phyloP scores from a whole-genome alignment of 495 filamentous ascomycete genomes.

The Pseudomonodictys pantanalensis region DNA sequence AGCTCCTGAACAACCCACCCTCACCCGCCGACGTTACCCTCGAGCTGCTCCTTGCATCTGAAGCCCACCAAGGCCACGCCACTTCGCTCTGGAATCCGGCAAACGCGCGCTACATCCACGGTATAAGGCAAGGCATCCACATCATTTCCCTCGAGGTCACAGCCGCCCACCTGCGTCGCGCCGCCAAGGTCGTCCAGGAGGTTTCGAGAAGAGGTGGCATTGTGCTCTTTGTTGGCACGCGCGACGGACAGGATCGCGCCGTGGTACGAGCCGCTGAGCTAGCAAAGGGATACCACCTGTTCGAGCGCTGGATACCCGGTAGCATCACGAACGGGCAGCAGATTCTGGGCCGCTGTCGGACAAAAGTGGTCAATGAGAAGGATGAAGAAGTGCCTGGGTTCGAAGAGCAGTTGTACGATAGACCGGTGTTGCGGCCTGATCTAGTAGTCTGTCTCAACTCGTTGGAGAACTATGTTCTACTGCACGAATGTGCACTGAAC shows the following conservation, averaged over 20 bases:
- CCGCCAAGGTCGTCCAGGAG: conserved; percentile 82
- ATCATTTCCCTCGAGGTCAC: conserved; percentile 89
- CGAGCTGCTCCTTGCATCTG: conserved; percentile 85
- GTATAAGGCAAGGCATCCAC: conserved; percentile 84
- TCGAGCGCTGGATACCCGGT: conserved; percentile 90
- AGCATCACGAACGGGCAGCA: conserved; percentile 89
- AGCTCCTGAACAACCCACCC: conserved; percentile 68
- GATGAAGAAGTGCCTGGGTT: conserved; percentile 65
- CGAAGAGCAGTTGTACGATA: conserved; percentile 59
- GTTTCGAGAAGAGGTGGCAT: conserved; percentile 79
- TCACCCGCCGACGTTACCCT: conserved; percentile 76
- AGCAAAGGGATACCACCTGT: conserved; percentile 79
- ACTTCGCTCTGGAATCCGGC: conserved; percentile 93
- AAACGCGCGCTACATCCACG: conserved; percentile 93
- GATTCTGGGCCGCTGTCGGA: conserved; percentile 65
- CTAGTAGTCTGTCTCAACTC: conserved; percentile 91
- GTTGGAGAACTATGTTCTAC: conserved; percentile 79
- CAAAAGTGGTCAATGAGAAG: conserved; percentile 67
- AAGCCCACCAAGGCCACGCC: conserved; percentile 87
- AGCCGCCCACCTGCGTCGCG: conserved; percentile 81
- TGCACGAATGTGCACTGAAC: conserved; percentile 86
- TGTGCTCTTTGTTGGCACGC: conserved; percentile 87
- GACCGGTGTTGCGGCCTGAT: conserved; percentile 73
- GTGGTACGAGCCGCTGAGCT: conserved; percentile 80
- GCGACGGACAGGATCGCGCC: conserved; percentile 68